Conservation (phyloP, 2,329 filamentous ascomycete species). For the Aspergillus latus region DNA sequence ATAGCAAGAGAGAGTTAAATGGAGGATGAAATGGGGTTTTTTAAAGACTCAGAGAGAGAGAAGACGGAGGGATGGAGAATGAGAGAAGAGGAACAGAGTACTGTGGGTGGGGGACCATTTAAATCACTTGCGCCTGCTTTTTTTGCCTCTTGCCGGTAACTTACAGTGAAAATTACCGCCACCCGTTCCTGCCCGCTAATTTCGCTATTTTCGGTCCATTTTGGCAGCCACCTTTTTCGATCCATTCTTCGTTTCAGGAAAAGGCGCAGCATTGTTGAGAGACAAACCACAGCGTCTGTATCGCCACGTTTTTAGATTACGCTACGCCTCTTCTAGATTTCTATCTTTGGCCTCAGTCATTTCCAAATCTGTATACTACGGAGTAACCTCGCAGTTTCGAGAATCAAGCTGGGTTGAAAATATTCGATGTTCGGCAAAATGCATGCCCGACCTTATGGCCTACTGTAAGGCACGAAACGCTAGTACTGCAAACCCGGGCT, state of each 20-base stretch:
- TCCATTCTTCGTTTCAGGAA: constrained; percentile 9
- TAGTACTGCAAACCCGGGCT: not conserved
- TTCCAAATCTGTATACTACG: not conserved
- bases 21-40: constrained; percentile 25
- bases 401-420: not conserved
- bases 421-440: not conserved
- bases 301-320: constrained; percentile 1
- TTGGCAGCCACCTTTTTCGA: not conserved
- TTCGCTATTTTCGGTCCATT: not conserved
- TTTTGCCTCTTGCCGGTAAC: constrained; percentile 17
- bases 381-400: not conserved
- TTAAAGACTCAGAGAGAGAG: constrained; percentile 17
- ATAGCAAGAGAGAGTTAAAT: constrained; percentile 11
- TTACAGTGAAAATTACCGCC: constrained; percentile 22
- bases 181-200: constrained; percentile 14
- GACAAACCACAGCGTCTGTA: not conserved
- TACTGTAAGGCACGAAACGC: not conserved
- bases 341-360: not conserved
- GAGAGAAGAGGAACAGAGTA: constrained; percentile 18
- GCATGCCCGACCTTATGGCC: not conserved
- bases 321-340: not conserved
- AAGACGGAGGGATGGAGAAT: constrained; percentile 23
- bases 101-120: constrained; percentile 23
- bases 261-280: constrained; percentile 12
- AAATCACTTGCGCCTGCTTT: constrained; percentile 21